Conservation (phyloP, 2,329 filamentous ascomycete species). For the Penicillium sp. region DNA sequence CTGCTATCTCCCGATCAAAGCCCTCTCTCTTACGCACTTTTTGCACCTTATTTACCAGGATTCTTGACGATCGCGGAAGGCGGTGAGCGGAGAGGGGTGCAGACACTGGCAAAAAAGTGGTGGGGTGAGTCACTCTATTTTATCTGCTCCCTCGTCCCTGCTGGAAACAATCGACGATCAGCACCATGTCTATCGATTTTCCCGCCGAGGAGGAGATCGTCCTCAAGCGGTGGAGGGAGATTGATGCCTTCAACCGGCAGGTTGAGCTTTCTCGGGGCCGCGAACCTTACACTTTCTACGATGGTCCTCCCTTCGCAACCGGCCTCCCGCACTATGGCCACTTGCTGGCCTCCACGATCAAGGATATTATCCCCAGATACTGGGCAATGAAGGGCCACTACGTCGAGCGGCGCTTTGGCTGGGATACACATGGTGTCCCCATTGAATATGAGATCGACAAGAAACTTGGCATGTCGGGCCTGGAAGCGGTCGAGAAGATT, state of each 20-base stretch:
- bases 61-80: slow-evolving; percentile 7
- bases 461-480: slow-evolving; percentile 82
- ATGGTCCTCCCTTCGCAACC: slow-evolving; percentile 77
- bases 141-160: slow-evolving; percentile 14
- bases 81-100: slow-evolving; percentile 17
- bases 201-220: slow-evolving; percentile 84
- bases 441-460: slow-evolving; percentile 99
- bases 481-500: slow-evolving; percentile 80
- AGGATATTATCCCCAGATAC: slow-evolving; percentile 93
- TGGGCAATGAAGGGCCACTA: slow-evolving; percentile 97
- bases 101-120: slow-evolving; percentile 13
- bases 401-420: slow-evolving; percentile 88
- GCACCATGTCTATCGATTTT: slow-evolving; percentile 81
- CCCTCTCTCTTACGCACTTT: not conserved
- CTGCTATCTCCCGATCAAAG: not conserved
- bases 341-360: slow-evolving; percentile 87
- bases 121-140: slow-evolving; percentile 26
- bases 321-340: slow-evolving; percentile 69
- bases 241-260: slow-evolving; percentile 85
- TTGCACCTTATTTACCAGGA: not conserved
- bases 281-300: slow-evolving; percentile 90
- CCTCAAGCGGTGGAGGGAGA: slow-evolving; percentile 83
- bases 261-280: slow-evolving; percentile 80
- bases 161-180: slow-evolving; percentile 23
- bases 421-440: slow-evolving; percentile 92